Conservation (phyloP, 2,329 filamentous ascomycete genomes). For the Aspergillus sp. region DNA sequence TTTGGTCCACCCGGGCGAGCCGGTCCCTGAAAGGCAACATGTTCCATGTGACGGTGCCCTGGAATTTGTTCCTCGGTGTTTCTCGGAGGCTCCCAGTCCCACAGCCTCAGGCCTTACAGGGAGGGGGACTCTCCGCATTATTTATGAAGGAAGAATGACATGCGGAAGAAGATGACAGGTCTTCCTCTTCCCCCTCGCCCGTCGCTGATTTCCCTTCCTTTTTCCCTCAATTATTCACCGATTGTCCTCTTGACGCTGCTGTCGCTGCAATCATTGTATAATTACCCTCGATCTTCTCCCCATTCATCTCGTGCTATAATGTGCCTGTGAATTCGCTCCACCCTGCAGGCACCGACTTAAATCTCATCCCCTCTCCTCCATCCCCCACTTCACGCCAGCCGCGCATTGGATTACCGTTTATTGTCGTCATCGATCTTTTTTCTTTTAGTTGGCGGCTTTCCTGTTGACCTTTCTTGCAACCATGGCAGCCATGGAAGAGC, state of each 20-base stretch:
- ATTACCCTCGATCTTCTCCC: background rate
- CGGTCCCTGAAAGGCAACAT: conserved; percentile 1
- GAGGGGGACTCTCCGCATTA: conserved; percentile 4
- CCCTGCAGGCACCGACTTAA: background rate
- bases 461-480: conserved; percentile 13
- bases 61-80: conserved; percentile 8
- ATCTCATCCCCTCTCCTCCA: background rate
- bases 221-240: background rate
- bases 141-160: background rate
- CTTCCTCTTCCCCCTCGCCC: background rate
- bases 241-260: background rate
- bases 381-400: background rate
- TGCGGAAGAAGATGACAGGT: conserved; percentile 4
- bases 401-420: background rate
- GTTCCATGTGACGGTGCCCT: conserved; percentile 6
- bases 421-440: background rate
- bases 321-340: background rate
- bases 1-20: background rate
- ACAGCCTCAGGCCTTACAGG: background rate
- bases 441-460: background rate
- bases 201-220: background rate
- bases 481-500: conserved; percentile 94
- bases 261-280: background rate
- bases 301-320: background rate
- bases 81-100: conserved; percentile 6